A percentile compares a stretch with the other conserved stretches of the same genome.
Evolutionary conservation across 305 asterid species (phyloP).

Genomic region (Rubia peregrina): DNA sequence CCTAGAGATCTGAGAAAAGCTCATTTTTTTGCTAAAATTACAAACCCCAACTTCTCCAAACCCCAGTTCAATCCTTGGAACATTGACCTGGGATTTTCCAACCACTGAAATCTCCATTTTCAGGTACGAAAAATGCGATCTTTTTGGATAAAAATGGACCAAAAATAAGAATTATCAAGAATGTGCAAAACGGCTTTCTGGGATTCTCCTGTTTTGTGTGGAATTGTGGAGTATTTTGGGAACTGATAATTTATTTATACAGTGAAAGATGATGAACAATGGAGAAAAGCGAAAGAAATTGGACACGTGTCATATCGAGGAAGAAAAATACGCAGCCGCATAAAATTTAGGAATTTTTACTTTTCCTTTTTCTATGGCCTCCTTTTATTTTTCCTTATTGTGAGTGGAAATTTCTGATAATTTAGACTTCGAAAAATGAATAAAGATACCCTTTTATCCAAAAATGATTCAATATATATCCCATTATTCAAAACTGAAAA

Average conservation of each 20-base stretch:
- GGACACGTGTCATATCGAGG: slow-evolving; percentile 29
- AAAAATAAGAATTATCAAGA: neutral
- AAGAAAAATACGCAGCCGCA: slow-evolving; percentile 35
- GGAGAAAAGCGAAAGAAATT: neutral
- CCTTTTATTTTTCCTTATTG: neutral
- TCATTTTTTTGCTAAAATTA: slow-evolving; percentile 39
- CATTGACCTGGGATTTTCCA: slow-evolving; percentile 60
- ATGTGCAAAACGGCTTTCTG: slow-evolving; percentile 12
- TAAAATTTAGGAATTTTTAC: neutral
- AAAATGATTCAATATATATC: too few relatives aligned
- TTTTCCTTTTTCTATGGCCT: neutral
- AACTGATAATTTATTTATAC: neutral
- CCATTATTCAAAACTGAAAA: too few relatives aligned
- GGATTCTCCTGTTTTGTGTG: slow-evolving; percentile 3
- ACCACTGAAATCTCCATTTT: slow-evolving; percentile 58
- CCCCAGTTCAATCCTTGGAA: slow-evolving; percentile 29
- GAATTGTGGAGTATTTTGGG: neutral
- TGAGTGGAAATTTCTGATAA: neutral
- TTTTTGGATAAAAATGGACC: slow-evolving; percentile 7
- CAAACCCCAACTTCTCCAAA: slow-evolving; percentile 37
- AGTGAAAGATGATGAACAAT: neutral
- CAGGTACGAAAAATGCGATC: neutral
- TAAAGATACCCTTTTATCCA: too few relatives aligned
- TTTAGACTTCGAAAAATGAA: neutral
- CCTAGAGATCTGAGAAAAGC: slow-evolving; percentile 24